These are phyloP conservation scores for Eimeria falciformis DNA, from an alignment of 169 alveolate genomes.

Conservation along the genomic window DNA sequence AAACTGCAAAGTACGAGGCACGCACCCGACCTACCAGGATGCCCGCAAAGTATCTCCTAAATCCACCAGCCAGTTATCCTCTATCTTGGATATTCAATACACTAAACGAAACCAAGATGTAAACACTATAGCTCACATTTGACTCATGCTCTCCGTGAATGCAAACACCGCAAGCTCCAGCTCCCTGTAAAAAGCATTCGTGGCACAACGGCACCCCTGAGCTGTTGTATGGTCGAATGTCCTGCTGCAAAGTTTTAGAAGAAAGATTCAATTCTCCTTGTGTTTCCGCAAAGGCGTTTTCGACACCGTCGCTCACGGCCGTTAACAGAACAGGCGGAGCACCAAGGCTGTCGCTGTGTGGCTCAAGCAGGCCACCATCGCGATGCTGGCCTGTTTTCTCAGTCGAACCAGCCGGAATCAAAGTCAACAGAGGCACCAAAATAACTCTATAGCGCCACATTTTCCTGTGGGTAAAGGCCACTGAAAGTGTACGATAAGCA, in stretches of 20 bases:
- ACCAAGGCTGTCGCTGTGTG: not conserved
- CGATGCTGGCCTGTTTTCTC: not conserved
- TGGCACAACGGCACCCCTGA: not conserved
- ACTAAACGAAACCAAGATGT: not conserved
- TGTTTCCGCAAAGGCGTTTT: not conserved
- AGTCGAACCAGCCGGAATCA: not conserved
- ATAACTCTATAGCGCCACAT: not conserved
- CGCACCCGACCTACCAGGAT: no score
- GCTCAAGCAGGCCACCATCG: not conserved
- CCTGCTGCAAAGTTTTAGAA: conserved; percentile 13
- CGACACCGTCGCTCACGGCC: not conserved
- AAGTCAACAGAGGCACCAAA: not conserved
- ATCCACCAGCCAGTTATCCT: no score
- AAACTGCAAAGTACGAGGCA: conserved; percentile 16
- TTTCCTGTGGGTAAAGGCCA: not conserved
- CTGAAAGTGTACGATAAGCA: not conserved
- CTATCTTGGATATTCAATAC: no score
- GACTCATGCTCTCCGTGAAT: conserved; percentile 43
- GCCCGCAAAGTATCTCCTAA: no score
- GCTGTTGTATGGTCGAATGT: conserved; percentile 13
- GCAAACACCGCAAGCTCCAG: not conserved
- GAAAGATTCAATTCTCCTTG: not conserved
- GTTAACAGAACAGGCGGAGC: not conserved
- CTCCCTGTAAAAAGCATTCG: not conserved
- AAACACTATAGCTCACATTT: not conserved